Evolutionary conservation across 768 basidiomycete species (phyloP).

Genomic region (Agrocybe praecox): DNA sequence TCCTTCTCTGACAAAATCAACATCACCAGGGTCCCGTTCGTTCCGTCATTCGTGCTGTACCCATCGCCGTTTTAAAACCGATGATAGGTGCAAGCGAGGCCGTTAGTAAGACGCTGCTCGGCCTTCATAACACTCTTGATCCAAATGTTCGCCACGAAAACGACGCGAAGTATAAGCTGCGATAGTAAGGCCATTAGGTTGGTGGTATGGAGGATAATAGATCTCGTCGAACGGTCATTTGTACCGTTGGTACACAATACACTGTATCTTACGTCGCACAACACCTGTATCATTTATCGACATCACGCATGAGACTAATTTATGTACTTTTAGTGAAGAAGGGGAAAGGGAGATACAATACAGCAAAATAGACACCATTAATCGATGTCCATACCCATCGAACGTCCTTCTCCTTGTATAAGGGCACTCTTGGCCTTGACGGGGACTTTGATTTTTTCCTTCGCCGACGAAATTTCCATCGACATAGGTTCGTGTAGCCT

Average conservation of each 20-base stretch:
- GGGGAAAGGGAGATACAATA: constrained; percentile 3
- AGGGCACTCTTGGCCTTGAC: constrained; percentile 71
- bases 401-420: constrained; percentile 79
- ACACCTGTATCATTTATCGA: constrained; percentile 18
- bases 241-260: neutral
- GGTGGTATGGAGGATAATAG: too few species aligned
- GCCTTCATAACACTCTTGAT: constrained; percentile 91
- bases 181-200: constrained; percentile 32
- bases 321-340: constrained; percentile 13
- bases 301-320: constrained; percentile 12
- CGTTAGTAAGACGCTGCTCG: constrained; percentile 92
- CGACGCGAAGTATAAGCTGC: constrained; percentile 93
- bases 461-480: constrained; percentile 41
- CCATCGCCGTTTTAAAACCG: constrained; percentile 94
- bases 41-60: constrained; percentile 95
- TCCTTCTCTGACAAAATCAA: constrained; percentile 3
- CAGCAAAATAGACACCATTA: constrained; percentile 26
- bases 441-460: constrained; percentile 79
- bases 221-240: neutral
- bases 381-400: constrained; percentile 92
- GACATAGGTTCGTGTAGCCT: constrained; percentile 69
- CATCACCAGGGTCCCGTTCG: constrained; percentile 79
- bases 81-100: constrained; percentile 99
- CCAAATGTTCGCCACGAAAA: constrained; percentile 81
- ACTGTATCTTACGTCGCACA: neutral